Base-by-base conservation (phyloP, 768 basidiomycete species). In the Lactarius sanguifluus region DNA sequence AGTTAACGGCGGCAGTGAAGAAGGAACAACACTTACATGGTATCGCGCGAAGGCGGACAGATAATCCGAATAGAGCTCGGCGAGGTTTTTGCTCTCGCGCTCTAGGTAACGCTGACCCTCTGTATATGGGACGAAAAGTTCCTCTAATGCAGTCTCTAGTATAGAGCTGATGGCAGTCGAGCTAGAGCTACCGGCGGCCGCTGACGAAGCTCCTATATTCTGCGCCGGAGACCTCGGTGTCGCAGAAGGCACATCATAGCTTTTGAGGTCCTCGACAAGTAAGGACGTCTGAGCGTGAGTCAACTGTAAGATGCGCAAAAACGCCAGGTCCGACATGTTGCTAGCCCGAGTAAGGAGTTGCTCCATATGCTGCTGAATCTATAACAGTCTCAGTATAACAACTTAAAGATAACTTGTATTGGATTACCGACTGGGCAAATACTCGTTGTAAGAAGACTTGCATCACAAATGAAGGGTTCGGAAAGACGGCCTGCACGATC, bases 341-440 rank as follows among this genome's bases (percentile, higher is more conserved):
- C 84, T 75, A 4, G 90, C 91, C 66, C 85, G 83, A 64, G 89
- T 89, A 59, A 98, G 81, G 5, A 99, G 84, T 61, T 88, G 85
- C 74, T 98, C 97, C 77, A 99, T 85, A 73, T 97, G 92, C 82
- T 95, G 93, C 81, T 98, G 96, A 69, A 99, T 95, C 96, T 98
- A 73, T 13, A 20, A 60, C 40, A 28, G 28, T 43, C 41, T 66
- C 64, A 52, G 52, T 56, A 52, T 57, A 25, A 8, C 62, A 20
- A 52, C 28, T 32, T 23, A 36, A 4, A 28, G 25, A 36, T 12
- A 43, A 52, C 50, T 62, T 64, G 45, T 58, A 68, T 32, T 5
- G 3, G 79, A 91, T 71, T 76, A 96, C 95, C 57, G 94, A 93
- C 81, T 98, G 97, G 2, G 96, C 96, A 77, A 99, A 99, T 1